Evolutionary conservation across 2,329 filamentous ascomycete species (phyloP).

Genomic region (Neurospora crassa): DNA sequence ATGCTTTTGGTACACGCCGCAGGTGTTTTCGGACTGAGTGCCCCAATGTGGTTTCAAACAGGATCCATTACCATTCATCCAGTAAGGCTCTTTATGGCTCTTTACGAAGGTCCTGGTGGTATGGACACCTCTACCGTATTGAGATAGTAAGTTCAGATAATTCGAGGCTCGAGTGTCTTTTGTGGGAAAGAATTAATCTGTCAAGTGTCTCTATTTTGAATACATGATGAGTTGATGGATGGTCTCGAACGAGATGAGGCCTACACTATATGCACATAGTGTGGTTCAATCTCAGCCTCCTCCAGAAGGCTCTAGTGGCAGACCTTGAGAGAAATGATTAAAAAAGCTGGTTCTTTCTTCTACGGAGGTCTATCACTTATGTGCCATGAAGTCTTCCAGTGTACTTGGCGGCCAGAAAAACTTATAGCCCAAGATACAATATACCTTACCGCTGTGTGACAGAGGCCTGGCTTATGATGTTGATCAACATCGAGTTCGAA

Average conservation of each 20-base stretch:
- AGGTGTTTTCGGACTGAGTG: not conserved
- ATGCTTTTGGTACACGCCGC: not conserved
- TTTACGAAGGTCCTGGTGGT: not conserved
- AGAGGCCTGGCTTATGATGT: not conserved
- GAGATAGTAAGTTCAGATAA: not conserved
- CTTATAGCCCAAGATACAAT: not conserved
- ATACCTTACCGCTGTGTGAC: not conserved
- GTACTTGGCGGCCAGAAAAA: not conserved
- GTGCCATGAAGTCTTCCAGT: not conserved
- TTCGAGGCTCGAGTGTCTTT: not conserved
- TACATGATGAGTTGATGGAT: not conserved
- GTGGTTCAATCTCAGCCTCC: too few species aligned
- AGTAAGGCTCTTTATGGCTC: not conserved
- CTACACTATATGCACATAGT: not conserved
- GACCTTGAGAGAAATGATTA: too few species aligned
- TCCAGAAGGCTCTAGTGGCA: too few species aligned
- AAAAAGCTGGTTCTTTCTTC: too few species aligned
- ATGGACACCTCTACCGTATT: not conserved
- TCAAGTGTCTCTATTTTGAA: not conserved
- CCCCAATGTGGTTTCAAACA: too few species aligned
- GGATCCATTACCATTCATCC: not conserved
- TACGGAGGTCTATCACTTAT: too few species aligned
- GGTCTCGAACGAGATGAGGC: not conserved
- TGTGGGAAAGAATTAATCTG: not conserved
- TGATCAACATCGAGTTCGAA: not conserved